phyloP scores from a whole-genome alignment of 31 red algal species.

The Odonthalia washingtoniensis region DNA sequence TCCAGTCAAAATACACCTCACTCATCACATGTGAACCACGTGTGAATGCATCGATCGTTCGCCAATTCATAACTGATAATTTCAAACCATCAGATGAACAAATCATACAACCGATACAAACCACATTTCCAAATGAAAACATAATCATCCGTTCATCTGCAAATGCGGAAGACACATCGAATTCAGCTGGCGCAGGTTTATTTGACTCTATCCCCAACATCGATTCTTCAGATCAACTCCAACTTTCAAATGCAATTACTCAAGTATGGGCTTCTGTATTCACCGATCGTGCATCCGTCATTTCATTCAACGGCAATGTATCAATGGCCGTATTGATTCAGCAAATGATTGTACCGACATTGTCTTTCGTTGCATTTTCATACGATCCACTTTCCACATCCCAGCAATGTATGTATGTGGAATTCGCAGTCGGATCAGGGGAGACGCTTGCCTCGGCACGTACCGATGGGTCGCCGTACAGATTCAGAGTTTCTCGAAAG shows the following conservation, averaged over 20 bases:
- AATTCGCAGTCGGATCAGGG: slow-evolving; percentile 84
- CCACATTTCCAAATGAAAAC: no score
- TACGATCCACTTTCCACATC: slow-evolving; percentile 56
- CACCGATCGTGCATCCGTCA: slow-evolving; percentile 58
- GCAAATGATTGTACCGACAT: slow-evolving; percentile 62
- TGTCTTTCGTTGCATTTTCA: slow-evolving; percentile 77
- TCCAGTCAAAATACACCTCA: no score
- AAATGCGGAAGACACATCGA: slow-evolving; percentile 83
- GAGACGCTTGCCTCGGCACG: slow-evolving; percentile 80
- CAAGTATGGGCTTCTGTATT: slow-evolving; percentile 76
- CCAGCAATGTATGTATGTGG: slow-evolving; percentile 55
- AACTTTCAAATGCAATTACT: slow-evolving; percentile 46
- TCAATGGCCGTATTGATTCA: slow-evolving; percentile 86
- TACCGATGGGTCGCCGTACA: slow-evolving; percentile 63
- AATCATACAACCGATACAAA: no score
- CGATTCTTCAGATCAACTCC: not conserved
- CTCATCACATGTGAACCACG: no score
- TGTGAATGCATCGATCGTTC: no score
- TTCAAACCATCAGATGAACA: no score
- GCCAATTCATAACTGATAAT: no score
- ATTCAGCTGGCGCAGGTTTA: slow-evolving; percentile 78
- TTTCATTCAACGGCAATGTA: slow-evolving; percentile 48
- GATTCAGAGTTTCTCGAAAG: slow-evolving; percentile 47
- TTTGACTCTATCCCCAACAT: slow-evolving; percentile 83
- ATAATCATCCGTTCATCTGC: slow-evolving; percentile 73